Conservation (phyloP, 805 yeast genomes). For the Teunomyces funiuensis region DNA sequence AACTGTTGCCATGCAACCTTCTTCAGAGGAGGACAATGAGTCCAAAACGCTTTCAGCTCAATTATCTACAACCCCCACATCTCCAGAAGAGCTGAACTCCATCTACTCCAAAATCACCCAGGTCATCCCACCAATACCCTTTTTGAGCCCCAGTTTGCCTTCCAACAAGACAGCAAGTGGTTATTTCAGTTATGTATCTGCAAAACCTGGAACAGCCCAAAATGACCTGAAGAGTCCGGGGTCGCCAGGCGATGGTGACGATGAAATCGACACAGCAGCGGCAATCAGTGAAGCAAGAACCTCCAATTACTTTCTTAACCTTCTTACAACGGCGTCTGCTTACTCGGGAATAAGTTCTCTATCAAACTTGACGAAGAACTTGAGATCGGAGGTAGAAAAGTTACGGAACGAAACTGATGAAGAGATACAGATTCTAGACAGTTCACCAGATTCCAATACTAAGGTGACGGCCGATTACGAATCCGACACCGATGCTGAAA, state of each 20-base stretch:
- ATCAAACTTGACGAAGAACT: not conserved
- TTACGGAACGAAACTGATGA: not conserved
- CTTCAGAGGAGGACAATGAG: conserved; percentile 1
- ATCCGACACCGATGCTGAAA: conserved; percentile 6
- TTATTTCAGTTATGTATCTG: not conserved
- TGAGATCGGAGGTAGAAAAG: conserved; percentile 3
- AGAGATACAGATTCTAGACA: not conserved
- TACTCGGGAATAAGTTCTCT: conserved; percentile 23
- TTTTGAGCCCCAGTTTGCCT: not conserved
- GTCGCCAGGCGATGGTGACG: conserved; percentile 23
- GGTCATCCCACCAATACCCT: conserved; percentile 1
- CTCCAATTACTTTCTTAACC: conserved; percentile 25
- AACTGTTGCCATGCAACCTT: not conserved
- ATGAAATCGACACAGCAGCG: conserved; percentile 30
- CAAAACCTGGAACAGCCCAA: not conserved
- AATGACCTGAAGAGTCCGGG: not conserved
- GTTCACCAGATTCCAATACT: not conserved
- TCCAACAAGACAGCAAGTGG: not conserved
- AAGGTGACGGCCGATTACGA: conserved; percentile 1
- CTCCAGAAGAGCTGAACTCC: conserved; percentile 1
- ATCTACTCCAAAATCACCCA: conserved; percentile 5
- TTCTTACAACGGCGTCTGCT: conserved; percentile 31
- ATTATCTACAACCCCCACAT: not conserved
- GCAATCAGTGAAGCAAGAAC: conserved; percentile 23
- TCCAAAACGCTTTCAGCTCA: not conserved